Conservation (phyloP, 2,329 filamentous ascomycete genomes). For the Xylaria sp. region DNA sequence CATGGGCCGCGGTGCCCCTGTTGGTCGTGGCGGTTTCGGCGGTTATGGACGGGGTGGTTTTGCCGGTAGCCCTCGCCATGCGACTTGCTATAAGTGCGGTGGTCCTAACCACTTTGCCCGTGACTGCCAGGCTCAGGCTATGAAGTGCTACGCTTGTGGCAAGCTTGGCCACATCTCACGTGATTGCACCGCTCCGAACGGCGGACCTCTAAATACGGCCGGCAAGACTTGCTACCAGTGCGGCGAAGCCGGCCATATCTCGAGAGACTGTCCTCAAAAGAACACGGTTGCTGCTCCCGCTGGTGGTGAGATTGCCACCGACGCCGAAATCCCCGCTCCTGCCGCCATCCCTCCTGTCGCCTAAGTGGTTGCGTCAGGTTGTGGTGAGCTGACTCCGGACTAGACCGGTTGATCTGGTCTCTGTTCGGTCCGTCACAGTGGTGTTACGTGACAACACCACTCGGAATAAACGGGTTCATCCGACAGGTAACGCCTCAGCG, state of each 20-base stretch:
- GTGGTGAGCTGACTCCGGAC: conserved; percentile 19
- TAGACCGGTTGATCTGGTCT: conserved; percentile 13
- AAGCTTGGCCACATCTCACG: conserved; percentile 93
- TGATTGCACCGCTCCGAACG: conserved; percentile 97
- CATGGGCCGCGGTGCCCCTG: conserved; percentile 74
- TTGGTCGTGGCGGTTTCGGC: conserved; percentile 76
- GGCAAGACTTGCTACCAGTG: conserved; percentile 99
- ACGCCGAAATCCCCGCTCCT: conserved; percentile 46
- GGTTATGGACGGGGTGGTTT: conserved; percentile 77
- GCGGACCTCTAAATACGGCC: conserved; percentile 91
- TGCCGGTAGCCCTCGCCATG: conserved; percentile 73
- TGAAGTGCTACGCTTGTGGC: conserved; percentile 98
- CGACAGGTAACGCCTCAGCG: conserved; percentile 3
- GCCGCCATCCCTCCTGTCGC: conserved; percentile 49
- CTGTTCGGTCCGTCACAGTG: conserved; percentile 10
- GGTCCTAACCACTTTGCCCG: conserved; percentile 98
- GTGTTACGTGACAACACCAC: conserved; percentile 7
- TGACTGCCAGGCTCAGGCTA: conserved; percentile 97
- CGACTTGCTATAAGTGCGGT: conserved; percentile 80
- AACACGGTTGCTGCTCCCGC: conserved; percentile 41
- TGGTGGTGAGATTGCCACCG: conserved; percentile 53
- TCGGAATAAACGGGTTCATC: conserved; percentile 8
- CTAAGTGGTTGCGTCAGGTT: conserved; percentile 40
- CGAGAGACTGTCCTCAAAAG: conserved; percentile 90
- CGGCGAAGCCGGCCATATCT: conserved; percentile 95